Evolutionary conservation across 306 rosid genomes (phyloP).

Genomic region (Rubus idaeus): DNA sequence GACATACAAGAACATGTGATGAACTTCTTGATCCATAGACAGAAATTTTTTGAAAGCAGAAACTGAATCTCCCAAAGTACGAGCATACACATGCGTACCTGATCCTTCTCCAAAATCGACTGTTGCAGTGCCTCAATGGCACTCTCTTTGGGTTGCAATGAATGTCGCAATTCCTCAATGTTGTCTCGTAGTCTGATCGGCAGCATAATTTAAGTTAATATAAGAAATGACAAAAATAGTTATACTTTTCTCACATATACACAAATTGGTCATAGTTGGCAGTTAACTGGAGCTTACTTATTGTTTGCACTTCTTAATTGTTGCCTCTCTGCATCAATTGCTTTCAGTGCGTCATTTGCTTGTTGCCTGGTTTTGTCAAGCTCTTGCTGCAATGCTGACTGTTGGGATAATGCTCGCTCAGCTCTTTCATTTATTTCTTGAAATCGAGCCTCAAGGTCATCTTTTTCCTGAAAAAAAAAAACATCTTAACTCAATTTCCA

Average conservation of each 20-base stretch:
- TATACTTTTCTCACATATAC: constrained; percentile 19
- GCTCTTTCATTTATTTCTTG: constrained; percentile 69
- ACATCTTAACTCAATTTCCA: constrained; percentile 32
- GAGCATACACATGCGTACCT: constrained; percentile 51
- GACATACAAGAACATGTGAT: constrained; percentile 12
- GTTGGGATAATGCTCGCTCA: constrained; percentile 79
- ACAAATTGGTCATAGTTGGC: constrained; percentile 17
- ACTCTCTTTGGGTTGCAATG: constrained; percentile 84
- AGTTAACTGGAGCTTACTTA: constrained; percentile 51
- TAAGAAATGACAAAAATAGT: constrained; percentile 14
- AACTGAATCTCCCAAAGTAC: neutral
- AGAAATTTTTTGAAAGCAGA: constrained; percentile 7
- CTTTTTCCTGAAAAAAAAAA: constrained; percentile 75
- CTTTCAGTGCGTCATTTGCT: constrained; percentile 94
- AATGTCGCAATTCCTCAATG: constrained; percentile 78
- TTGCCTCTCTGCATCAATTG: constrained; percentile 93
- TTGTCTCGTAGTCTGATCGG: constrained; percentile 82
- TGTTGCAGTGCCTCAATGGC: constrained; percentile 80
- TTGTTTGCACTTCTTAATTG: constrained; percentile 94
- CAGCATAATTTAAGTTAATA: constrained; percentile 25
- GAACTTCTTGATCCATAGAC: neutral
- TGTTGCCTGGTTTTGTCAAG: constrained; percentile 94
- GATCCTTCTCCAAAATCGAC: constrained; percentile 85
- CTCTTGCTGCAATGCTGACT: constrained; percentile 78
- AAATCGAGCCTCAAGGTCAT: constrained; percentile 76